phyloP scores from a whole-genome alignment of 2,329 filamentous ascomycete species.

The Tolypocladium pustulatum region DNA sequence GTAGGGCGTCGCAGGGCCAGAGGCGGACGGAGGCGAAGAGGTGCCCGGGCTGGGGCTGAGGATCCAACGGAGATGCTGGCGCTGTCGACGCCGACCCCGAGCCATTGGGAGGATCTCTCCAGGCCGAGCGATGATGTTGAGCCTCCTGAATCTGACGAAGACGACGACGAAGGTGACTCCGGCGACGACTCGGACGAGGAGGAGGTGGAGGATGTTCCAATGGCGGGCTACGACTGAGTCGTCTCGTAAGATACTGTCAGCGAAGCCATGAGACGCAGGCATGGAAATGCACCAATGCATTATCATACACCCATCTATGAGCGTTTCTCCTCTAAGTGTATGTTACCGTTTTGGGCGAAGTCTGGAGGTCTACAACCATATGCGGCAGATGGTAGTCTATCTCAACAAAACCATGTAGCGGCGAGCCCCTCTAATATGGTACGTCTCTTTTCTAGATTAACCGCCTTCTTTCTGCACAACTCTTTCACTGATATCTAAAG shows the following conservation, averaged over 20 bases:
- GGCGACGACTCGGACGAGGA: conserved; percentile 10
- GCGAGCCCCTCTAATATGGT: too few species aligned
- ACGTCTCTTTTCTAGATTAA: background rate
- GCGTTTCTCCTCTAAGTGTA: too few species aligned
- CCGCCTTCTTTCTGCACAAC: background rate
- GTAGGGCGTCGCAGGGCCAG: conserved; percentile 9
- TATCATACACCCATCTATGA: background rate
- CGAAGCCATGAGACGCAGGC: background rate
- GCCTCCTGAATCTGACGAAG: conserved; percentile 4
- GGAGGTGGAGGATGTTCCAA: conserved; percentile 14
- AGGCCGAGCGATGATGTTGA: conserved; percentile 16
- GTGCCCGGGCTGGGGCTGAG: conserved; percentile 3
- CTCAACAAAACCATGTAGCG: too few species aligned
- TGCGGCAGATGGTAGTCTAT: too few species aligned
- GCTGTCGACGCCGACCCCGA: conserved; percentile 24
- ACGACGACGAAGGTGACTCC: conserved; percentile 9
- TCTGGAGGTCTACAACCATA: too few species aligned
- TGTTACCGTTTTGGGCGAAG: too few species aligned
- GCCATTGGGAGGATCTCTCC: conserved; percentile 21
- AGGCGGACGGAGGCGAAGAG: conserved; percentile 10
- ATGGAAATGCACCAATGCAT: background rate
- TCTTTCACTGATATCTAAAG: background rate
- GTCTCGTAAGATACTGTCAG: background rate
- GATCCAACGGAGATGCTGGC: background rate
- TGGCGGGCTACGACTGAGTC: conserved; percentile 8